These are phyloP conservation scores for Hypoxylon crocopeplum DNA, from an alignment of 495 filamentous ascomycete genomes.

Conservation along the genomic window DNA sequence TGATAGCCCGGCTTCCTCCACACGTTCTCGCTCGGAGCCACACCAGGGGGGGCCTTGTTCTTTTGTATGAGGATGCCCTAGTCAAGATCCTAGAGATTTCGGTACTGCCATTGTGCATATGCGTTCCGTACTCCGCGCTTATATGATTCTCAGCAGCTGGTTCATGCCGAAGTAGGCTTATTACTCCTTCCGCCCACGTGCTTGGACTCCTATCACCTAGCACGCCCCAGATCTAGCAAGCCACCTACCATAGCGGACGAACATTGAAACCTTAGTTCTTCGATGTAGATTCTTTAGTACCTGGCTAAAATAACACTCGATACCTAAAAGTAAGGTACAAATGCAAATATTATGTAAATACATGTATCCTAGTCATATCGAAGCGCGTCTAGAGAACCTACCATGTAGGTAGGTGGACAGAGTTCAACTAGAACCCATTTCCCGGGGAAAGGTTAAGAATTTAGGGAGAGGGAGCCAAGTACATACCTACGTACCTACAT, in stretches of 20 bases:
- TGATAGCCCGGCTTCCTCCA: not conserved
- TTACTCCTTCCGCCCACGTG: conserved; percentile 34
- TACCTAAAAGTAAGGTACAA: not conserved
- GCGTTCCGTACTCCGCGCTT: conserved; percentile 18
- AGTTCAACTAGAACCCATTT: no score
- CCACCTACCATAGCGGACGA: conserved; percentile 21
- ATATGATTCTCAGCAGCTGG: conserved; percentile 9
- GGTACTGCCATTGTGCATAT: conserved; percentile 27
- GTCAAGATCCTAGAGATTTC: conserved; percentile 21
- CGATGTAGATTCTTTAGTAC: conserved; percentile 2
- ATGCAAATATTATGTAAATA: not conserved
- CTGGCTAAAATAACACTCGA: not conserved
- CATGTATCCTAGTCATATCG: no score
- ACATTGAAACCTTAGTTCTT: not conserved
- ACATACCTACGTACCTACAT: not conserved
- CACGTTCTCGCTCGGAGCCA: not conserved
- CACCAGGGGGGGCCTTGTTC: not conserved
- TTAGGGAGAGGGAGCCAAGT: not conserved
- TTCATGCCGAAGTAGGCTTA: conserved; percentile 17
- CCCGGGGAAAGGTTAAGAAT: not conserved
- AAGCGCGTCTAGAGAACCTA: no score
- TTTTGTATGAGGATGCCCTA: conserved; percentile 10
- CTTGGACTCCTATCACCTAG: conserved; percentile 12
- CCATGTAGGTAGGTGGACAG: not conserved
- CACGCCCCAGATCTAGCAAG: conserved; percentile 28